Percentiles rank a stretch among this genome's conserved stretches.
Conservation (phyloP, 495 filamentous ascomycete genomes). For the Tricharina praecox region DNA sequence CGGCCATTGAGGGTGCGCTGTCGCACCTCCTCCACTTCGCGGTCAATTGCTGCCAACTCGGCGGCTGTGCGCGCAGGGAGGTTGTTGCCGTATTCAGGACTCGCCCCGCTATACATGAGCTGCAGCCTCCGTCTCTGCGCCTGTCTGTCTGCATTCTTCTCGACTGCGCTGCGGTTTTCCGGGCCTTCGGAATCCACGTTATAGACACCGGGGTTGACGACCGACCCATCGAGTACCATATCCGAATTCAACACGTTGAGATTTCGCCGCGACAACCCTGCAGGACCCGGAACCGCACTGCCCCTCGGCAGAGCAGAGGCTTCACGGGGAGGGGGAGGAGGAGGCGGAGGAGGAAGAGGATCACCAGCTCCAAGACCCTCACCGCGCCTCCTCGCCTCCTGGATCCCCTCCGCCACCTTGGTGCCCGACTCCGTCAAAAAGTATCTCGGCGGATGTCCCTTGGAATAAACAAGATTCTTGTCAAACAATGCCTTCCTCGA, state of each 20-base stretch:
- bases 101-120: not conserved
- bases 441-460: slow-evolving; percentile 52
- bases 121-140: not conserved
- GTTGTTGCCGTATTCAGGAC: not conserved
- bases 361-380: slow-evolving; percentile 30
- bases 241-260: not conserved
- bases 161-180: not conserved
- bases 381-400: slow-evolving; percentile 69
- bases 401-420: slow-evolving; percentile 48
- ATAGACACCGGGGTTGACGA: not conserved
- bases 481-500: slow-evolving; percentile 60
- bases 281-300: not conserved
- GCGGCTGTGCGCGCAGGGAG: not conserved
- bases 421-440: slow-evolving; percentile 49
- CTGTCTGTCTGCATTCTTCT: not conserved
- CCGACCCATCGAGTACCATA: not conserved
- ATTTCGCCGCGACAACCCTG: not conserved
- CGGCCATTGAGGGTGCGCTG: not conserved
- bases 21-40: slow-evolving; percentile 1
- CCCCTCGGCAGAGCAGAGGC: slow-evolving; percentile 37
- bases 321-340: no score
- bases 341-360: no score
- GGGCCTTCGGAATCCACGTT: not conserved
- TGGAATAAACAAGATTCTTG: slow-evolving; percentile 58
- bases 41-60: slow-evolving; percentile 9